Evolutionary conservation across 2,329 filamentous ascomycete genomes (phyloP).

Genomic region (Beauveria sp.): DNA sequence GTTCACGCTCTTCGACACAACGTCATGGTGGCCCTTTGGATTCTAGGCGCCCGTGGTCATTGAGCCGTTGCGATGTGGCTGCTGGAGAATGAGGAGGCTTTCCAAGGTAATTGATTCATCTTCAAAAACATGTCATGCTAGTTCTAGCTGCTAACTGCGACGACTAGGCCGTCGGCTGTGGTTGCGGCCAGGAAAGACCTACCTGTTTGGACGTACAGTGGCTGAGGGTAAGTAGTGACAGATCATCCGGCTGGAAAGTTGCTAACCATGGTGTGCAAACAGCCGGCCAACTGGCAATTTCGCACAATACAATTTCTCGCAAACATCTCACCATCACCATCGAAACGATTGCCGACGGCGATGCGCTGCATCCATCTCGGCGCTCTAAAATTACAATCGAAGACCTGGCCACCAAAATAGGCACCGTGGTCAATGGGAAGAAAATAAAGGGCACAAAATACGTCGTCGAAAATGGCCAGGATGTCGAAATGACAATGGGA

Average conservation of each 20-base stretch:
- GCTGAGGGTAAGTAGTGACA: conserved; percentile 46
- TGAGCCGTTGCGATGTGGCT: conserved; percentile 49
- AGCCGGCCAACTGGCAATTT: conserved; percentile 63
- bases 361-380: conserved; percentile 56
- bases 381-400: conserved; percentile 66
- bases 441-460: conserved; percentile 57
- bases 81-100: conserved; percentile 50
- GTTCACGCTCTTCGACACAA: conserved; percentile 6
- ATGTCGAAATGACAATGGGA: conserved; percentile 65
- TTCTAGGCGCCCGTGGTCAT: background rate
- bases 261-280: background rate
- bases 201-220: conserved; percentile 75
- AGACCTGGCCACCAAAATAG: conserved; percentile 77
- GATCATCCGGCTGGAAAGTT: background rate
- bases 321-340: conserved; percentile 80
- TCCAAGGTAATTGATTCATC: conserved; percentile 32
- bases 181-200: conserved; percentile 78
- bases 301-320: conserved; percentile 76
- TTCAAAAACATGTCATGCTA: background rate
- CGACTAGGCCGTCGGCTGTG: conserved; percentile 52
- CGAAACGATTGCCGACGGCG: conserved; percentile 53
- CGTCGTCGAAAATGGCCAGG: conserved; percentile 42
- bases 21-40: conserved; percentile 3
- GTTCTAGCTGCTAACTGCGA: conserved; percentile 8
- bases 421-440: conserved; percentile 69